These are phyloP conservation scores for Fragilaria radians DNA, from an alignment of 108 stramenopile species.

Conservation along the genomic window DNA sequence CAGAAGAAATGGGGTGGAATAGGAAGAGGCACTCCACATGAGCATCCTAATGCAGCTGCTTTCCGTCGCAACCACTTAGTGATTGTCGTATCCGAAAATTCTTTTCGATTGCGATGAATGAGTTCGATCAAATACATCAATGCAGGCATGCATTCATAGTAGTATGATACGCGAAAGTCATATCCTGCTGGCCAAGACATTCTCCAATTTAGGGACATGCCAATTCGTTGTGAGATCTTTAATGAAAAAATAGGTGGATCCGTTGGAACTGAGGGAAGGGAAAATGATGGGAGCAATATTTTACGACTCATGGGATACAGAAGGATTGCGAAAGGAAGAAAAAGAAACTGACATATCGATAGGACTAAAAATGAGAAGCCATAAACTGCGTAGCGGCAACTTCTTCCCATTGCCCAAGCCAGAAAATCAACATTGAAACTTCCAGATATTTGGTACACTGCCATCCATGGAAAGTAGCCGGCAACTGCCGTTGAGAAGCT, in stretches of 20 bases:
- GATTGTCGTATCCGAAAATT: slow-evolving; percentile 22
- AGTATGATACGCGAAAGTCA: slow-evolving; percentile 52
- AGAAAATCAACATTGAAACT: slow-evolving; percentile 59
- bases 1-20: slow-evolving; percentile 47
- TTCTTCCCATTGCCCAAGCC: slow-evolving; percentile 32
- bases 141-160: slow-evolving; percentile 56
- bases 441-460: slow-evolving; percentile 34
- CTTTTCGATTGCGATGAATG: neutral
- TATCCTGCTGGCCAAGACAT: slow-evolving; percentile 43
- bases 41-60: slow-evolving; percentile 41
- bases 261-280: neutral
- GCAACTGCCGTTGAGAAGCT: slow-evolving; percentile 35
- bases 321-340: slow-evolving; percentile 13
- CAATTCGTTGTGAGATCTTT: slow-evolving; percentile 53
- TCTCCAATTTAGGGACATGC: slow-evolving; percentile 50
- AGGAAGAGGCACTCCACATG: slow-evolving; percentile 45
- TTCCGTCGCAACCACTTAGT: slow-evolving; percentile 33
- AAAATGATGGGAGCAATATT: neutral
- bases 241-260: slow-evolving; percentile 25
- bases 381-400: neutral
- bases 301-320: neutral
- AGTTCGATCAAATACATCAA: slow-evolving; percentile 22
- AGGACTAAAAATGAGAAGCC: neutral
- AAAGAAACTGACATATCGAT: neutral
- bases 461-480: slow-evolving; percentile 53